Base-by-base conservation (phyloP, 768 basidiomycete genomes). In the Stropharia rugosoannulata region DNA sequence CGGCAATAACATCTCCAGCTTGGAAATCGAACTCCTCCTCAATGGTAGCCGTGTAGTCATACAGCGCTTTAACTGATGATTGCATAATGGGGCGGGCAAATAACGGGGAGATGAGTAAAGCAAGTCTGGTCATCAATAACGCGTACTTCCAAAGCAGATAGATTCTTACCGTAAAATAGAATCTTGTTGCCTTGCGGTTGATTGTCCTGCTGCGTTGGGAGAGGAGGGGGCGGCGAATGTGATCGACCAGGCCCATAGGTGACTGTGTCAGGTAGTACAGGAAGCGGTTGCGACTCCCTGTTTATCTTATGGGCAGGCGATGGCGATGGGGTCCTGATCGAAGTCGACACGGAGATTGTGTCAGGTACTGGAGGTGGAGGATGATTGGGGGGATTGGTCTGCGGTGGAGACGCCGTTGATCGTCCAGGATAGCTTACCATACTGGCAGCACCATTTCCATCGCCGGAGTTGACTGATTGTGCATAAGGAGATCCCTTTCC, bases 1-100 rank as follows among this genome's bases (percentile, higher is more conserved):
- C 95, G 1, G 95, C 95, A 62, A 98, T 97, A 59, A 97, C 88
- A 74, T 98, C 96, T n/a, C 90, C 92, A 11, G 85, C 74, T 67
- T 95, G 92, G 82, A 98, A 98, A 72, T 95, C 90, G 71, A 98
- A 98, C 72, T 98, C 96, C 65, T 95, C 93, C 2, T 89, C 83
- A 58, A 89, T 92, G 6, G 88, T 85, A 5, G 91, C 93, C 0
- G 75, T 75, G 67, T 95, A 95, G 72, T 94, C 89, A 65, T 93
- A 96, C 55, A 95, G 74, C 47, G 93, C 94, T 76, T 90, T 89
- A 59, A 95, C 93, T 93, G 55, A 48, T 22, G 44, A 52, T 5
- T 27, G 50, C 11, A 4, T 51, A 38, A 39, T 40, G 18, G 19
- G 53, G 22, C 22, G 7, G 1, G 51, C 51, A 59, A 37, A 55